Evolutionary conservation across 1,284 basidiomycete genomes (phyloP), one percentile per base, ranked within the genome.

Genomic region (Leccinum angustisporum): DNA sequence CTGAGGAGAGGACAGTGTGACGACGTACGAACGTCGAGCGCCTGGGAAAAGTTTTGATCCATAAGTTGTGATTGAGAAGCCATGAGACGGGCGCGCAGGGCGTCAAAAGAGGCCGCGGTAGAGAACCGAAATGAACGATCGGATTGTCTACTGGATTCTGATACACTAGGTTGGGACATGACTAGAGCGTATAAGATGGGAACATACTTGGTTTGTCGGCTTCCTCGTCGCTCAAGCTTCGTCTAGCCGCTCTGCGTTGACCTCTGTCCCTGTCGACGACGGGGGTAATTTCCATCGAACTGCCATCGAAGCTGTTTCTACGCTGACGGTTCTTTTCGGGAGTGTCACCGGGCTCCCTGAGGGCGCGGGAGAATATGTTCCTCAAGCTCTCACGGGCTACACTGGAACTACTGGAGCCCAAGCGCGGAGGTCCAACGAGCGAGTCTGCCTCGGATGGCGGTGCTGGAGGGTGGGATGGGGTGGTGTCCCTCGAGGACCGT

Each of bases 191-290:
- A 54, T 21, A 51, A 25, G 36, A 60, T 38, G 72, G 48, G 9
- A 43, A 79, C 86, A 68, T 72, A 90, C 87, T 79, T 46, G 79
- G 68, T 63, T 79, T 81, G 52, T 87, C 87, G 11, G 76, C 71
- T 68, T 90, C 89, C 66, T 90, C 88, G 63, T 91, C 89, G 66
- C 87, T 89, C 66, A 86, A 63, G 68, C 85, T 88, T 66, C 77
- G 80, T 16, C 72, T 81, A 65, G 86, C 84, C 9, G 79, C 80
- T 72, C 80, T 85, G 66, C 76, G 76, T 62, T 74, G 77, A n/a
- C 73, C 74, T 58, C 80, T 76, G 60, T 81, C 79, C 63, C 77
- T 75, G 46, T 77, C 69, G 40, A 81, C 73, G 5, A 80, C 68
- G 3, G 86, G 84, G 54, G 79, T 85, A 14, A 79, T 77, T 60